phyloP scores from a whole-genome alignment of 2,329 filamentous ascomycete species.

The Coleophoma crateriformis region DNA sequence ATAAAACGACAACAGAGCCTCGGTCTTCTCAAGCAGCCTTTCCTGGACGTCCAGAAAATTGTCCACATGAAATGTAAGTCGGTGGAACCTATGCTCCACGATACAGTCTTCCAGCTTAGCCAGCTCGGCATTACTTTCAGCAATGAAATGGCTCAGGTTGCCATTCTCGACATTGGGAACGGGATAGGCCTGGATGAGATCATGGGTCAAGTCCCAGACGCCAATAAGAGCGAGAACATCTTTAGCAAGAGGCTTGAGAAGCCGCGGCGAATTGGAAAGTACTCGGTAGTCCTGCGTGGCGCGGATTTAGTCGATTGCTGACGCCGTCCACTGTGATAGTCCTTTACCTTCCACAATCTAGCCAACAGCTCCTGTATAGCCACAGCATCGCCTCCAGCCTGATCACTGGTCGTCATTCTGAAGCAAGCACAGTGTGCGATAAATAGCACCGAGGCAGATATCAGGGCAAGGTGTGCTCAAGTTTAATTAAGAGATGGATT shows the following conservation, averaged over 20 bases:
- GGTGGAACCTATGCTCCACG: conserved; percentile 1
- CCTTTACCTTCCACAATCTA: conserved; percentile 3
- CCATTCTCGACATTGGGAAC: conserved; percentile 2
- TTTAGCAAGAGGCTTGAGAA: conserved; percentile 5
- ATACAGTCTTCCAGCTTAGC: conserved; percentile 5
- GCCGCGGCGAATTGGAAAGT: conserved; percentile 4
- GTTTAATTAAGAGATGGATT: no score
- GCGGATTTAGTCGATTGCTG: neutral
- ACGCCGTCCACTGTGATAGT: neutral
- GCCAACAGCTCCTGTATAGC: conserved; percentile 4
- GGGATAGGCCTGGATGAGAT: conserved; percentile 4
- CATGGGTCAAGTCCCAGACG: conserved; percentile 4
- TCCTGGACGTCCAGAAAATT: conserved; percentile 2
- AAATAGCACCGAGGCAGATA: no score
- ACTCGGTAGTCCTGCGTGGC: conserved; percentile 5
- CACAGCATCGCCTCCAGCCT: no score
- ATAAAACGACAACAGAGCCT: conserved; percentile 6
- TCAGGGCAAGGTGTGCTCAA: no score
- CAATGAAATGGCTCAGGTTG: conserved; percentile 2
- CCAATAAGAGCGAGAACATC: conserved; percentile 9
- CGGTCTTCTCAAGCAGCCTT: conserved; percentile 5
- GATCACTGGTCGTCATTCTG: no score
- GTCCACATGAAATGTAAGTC: neutral
- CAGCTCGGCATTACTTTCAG: conserved; percentile 4
- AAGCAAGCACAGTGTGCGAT: no score